phyloP scores from a whole-genome alignment of 2,329 filamentous ascomycete species.

The Elsinoe fawcettii region DNA sequence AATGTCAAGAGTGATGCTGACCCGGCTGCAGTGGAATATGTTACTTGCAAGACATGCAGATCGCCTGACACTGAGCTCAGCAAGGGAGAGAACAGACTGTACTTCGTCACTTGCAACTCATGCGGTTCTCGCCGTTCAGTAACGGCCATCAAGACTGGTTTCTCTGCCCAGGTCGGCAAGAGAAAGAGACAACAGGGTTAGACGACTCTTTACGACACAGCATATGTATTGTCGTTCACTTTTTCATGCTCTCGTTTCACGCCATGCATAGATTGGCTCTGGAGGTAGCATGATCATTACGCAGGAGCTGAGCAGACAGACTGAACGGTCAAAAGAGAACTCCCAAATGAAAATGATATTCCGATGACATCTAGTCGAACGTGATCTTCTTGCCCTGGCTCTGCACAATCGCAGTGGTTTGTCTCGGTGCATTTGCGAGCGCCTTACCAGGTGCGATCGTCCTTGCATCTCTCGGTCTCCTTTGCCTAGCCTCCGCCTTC shows the following conservation, averaged over 20 bases:
- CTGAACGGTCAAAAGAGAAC: neutral
- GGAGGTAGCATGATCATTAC: neutral
- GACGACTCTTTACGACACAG: neutral
- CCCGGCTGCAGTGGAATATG: slow-evolving; percentile 66
- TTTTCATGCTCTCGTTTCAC: neutral
- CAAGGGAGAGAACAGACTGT: slow-evolving; percentile 98
- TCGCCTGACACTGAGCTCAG: slow-evolving; percentile 90
- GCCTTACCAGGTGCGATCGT: slow-evolving; percentile 39
- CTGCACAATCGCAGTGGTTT: slow-evolving; percentile 73
- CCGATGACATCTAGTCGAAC: slow-evolving; percentile 49
- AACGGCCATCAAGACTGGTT: slow-evolving; percentile 99
- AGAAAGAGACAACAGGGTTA: slow-evolving; percentile 89
- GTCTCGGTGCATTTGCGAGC: slow-evolving; percentile 46
- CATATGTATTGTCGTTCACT: neutral
- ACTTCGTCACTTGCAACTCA: slow-evolving; percentile 93
- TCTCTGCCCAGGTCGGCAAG: slow-evolving; percentile 99
- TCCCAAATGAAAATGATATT: neutral
- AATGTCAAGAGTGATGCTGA: slow-evolving; percentile 20
- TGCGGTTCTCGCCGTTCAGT: slow-evolving; percentile 66
- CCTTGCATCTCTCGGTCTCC: slow-evolving; percentile 36
- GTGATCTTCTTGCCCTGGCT: slow-evolving; percentile 71
- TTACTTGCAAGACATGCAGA: slow-evolving; percentile 97
- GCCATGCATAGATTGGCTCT: slow-evolving; percentile 8
- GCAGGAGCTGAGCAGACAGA: neutral
- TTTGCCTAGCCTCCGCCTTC: slow-evolving; percentile 29